phyloP scores from a whole-genome alignment of 306 rosid species.

The Cucumis hystrix region DNA sequence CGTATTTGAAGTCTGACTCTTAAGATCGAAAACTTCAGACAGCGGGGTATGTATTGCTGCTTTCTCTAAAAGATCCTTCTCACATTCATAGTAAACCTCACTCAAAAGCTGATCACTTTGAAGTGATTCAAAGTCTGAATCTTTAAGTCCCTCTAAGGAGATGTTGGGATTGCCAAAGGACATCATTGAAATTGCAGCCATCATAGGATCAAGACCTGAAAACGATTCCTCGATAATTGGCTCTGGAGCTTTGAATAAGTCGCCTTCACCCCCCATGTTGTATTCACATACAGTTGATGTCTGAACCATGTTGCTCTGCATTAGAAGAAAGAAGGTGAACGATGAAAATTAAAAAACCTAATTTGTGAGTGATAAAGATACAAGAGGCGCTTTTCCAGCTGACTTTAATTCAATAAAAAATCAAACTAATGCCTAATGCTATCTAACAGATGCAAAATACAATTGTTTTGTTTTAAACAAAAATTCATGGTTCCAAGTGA shows the following conservation, averaged over 20 bases:
- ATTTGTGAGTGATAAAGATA: background rate
- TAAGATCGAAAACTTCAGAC: constrained; percentile 53
- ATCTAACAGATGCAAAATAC: background rate
- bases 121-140: constrained; percentile 60
- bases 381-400: background rate
- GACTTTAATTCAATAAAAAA: background rate
- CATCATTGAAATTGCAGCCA: constrained; percentile 64
- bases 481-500: background rate
- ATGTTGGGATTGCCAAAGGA: constrained; percentile 61
- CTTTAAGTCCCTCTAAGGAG: constrained; percentile 47
- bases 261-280: constrained; percentile 88
- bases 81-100: constrained; percentile 67
- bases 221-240: constrained; percentile 57
- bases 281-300: constrained; percentile 57
- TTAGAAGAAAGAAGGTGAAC: background rate
- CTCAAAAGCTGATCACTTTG: constrained; percentile 72
- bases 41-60: constrained; percentile 43
- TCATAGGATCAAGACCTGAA: constrained; percentile 46
- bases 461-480: background rate
- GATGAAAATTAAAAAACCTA: background rate
- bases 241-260: constrained; percentile 91
- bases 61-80: constrained; percentile 63
- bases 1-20: constrained; percentile 27
- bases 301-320: constrained; percentile 49
- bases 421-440: background rate